Percentiles rank a stretch among this genome's conserved stretches.
These are phyloP conservation scores for Carex littledalei DNA, from an alignment of 176 grass and related monocot genomes.

Conservation along the genomic window DNA sequence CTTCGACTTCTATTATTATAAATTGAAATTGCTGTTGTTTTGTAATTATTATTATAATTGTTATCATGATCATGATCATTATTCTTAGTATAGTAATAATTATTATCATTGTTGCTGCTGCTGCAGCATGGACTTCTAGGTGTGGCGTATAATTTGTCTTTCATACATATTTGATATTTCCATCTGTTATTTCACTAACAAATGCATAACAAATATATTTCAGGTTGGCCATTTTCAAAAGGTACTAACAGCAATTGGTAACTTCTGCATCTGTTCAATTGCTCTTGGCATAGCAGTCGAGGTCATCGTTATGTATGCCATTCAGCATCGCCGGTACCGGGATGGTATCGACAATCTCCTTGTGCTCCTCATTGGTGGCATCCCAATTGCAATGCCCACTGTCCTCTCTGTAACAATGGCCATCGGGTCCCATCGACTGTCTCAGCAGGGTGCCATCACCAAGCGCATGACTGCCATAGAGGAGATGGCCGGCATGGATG, in stretches of 20 bases:
- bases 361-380: constrained; percentile 89
- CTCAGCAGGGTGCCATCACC: constrained; percentile 75
- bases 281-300: constrained; percentile 44
- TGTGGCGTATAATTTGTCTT: background rate
- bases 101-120: background rate
- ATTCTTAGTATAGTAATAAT: background rate
- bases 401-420: constrained; percentile 95
- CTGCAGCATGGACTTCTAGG: background rate
- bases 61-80: background rate
- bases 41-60: background rate
- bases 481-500: constrained; percentile 91
- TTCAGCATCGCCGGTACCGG: constrained; percentile 84
- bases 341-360: constrained; percentile 94
- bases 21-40: background rate
- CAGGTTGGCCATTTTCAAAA: constrained; percentile 83
- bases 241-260: constrained; percentile 82
- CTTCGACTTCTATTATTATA: background rate
- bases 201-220: background rate
- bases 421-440: constrained; percentile 75
- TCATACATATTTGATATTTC: background rate
- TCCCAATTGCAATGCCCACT: constrained; percentile 96
- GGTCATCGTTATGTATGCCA: constrained; percentile 72
- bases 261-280: constrained; percentile 94
- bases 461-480: constrained; percentile 98
- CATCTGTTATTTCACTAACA: background rate